Conservation (phyloP, 2,329 filamentous ascomycete genomes). For the Cyanodermella asteris region DNA sequence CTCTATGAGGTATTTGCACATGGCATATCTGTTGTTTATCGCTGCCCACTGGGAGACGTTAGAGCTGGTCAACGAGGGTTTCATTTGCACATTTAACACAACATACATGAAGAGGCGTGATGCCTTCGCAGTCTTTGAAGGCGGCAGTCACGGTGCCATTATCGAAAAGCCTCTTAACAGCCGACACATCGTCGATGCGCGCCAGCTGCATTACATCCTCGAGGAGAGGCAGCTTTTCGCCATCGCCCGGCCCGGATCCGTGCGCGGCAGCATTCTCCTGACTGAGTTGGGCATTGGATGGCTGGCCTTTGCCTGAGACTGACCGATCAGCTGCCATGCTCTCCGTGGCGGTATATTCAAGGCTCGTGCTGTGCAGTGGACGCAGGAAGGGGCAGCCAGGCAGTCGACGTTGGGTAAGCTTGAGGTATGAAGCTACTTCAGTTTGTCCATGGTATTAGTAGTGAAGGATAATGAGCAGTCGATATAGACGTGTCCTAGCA, state of each 20-base stretch:
- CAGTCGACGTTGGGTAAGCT: too few relatives aligned
- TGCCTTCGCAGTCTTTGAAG: constrained; percentile 74
- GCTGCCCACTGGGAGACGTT: constrained; percentile 58
- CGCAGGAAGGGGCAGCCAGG: too few relatives aligned
- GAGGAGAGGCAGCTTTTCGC: constrained; percentile 26
- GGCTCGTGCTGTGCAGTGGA: too few relatives aligned
- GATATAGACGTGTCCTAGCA: too few relatives aligned
- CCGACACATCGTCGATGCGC: constrained; percentile 61
- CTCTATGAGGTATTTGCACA: constrained; percentile 86
- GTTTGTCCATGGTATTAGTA: too few relatives aligned
- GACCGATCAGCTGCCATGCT: too few relatives aligned
- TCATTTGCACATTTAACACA: constrained; percentile 3
- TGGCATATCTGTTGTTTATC: constrained; percentile 94
- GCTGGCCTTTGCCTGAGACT: too few relatives aligned
- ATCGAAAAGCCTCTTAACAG: constrained; percentile 79
- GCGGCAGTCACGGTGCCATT: constrained; percentile 60
- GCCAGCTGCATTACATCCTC: constrained; percentile 93
- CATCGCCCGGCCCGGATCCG: too few relatives aligned
- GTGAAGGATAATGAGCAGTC: too few relatives aligned
- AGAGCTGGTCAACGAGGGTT: constrained; percentile 4
- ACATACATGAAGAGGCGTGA: constrained; percentile 81
- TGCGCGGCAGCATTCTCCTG: neutral
- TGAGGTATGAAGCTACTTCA: too few relatives aligned
- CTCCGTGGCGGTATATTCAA: too few relatives aligned
- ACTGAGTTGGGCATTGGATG: constrained; percentile 1